Conservation (phyloP, 2,329 filamentous ascomycete species). For the Canariomyces notabilis region DNA sequence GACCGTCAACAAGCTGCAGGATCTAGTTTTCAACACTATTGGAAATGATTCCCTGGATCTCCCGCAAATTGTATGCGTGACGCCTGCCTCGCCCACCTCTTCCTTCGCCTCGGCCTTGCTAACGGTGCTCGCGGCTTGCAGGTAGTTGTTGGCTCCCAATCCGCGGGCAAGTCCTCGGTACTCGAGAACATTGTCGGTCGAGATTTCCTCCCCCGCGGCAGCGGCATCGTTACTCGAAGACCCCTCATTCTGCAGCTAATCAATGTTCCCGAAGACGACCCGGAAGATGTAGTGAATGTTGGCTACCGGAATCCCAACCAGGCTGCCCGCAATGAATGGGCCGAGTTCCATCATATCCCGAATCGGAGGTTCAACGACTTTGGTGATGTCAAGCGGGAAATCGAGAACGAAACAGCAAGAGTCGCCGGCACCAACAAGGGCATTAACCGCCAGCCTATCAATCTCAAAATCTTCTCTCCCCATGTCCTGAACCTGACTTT, state of each 20-base stretch:
- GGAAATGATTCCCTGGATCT: slow-evolving; percentile 97
- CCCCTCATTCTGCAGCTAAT: slow-evolving; percentile 97
- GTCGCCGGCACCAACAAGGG: slow-evolving; percentile 86
- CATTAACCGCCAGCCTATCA: slow-evolving; percentile 95
- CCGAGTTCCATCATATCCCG: slow-evolving; percentile 93
- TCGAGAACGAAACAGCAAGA: slow-evolving; percentile 69
- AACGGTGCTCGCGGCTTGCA: slow-evolving; percentile 35
- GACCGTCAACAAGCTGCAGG: slow-evolving; percentile 97
- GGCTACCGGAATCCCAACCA: slow-evolving; percentile 76
- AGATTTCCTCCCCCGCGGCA: slow-evolving; percentile 93
- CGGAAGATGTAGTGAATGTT: slow-evolving; percentile 60
- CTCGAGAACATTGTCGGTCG: slow-evolving; percentile 98
- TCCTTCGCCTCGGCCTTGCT: slow-evolving; percentile 18
- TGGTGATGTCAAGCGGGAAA: slow-evolving; percentile 97
- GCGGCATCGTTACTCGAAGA: slow-evolving; percentile 90
- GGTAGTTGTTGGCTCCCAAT: slow-evolving; percentile 98
- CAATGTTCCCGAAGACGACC: slow-evolving; percentile 79
- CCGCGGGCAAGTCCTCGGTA: slow-evolving; percentile 95
- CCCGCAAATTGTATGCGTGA: slow-evolving; percentile 81
- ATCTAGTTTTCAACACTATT: slow-evolving; percentile 99
- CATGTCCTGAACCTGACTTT: slow-evolving; percentile 94
- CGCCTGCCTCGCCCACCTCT: not conserved
- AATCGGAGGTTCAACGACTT: slow-evolving; percentile 89
- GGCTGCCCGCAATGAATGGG: slow-evolving; percentile 67
- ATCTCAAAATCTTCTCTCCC: slow-evolving; percentile 96